Percentiles rank a stretch among this genome's conserved stretches.
These are phyloP conservation scores for Xylaria sp. DNA, from an alignment of 2,329 filamentous ascomycete species.

Conservation along the genomic window DNA sequence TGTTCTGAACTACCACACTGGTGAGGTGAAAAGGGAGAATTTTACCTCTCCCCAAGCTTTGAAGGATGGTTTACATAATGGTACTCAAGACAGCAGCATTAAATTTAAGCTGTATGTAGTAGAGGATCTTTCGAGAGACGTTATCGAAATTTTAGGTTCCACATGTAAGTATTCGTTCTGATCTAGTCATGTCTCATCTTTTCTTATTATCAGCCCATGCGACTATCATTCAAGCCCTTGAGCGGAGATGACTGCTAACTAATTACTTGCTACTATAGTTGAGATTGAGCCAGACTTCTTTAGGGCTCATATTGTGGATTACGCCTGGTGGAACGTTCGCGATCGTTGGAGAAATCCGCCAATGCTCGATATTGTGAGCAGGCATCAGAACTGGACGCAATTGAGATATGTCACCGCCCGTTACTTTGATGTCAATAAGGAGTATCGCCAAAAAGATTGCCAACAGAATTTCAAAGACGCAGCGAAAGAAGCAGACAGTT, in stretches of 20 bases:
- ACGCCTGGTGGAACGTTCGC: constrained; percentile 45
- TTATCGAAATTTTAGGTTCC: constrained; percentile 39
- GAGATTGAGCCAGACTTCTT: constrained; percentile 42
- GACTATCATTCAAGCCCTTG: background rate
- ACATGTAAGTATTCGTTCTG: constrained; percentile 30
- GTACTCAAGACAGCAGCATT: background rate
- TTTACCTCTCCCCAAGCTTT: constrained; percentile 15
- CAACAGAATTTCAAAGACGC: constrained; percentile 31
- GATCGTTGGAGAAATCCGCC: constrained; percentile 47
- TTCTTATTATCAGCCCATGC: background rate
- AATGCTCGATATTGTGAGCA: constrained; percentile 40
- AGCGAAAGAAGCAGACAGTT: constrained; percentile 30
- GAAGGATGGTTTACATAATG: background rate
- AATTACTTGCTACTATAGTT: constrained; percentile 15
- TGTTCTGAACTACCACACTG: constrained; percentile 34
- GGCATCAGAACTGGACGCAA: constrained; percentile 44
- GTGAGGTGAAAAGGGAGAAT: constrained; percentile 17
- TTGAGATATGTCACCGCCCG: constrained; percentile 44
- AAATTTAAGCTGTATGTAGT: constrained; percentile 39
- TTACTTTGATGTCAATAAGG: constrained; percentile 38
- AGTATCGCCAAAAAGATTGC: background rate
- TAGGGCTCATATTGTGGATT: constrained; percentile 44
- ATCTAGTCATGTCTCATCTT: background rate
- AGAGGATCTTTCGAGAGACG: constrained; percentile 40
- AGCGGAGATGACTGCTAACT: background rate